phyloP scores from a whole-genome alignment of 352 stramenopile species.

The Aphanomyces euteiches region DNA sequence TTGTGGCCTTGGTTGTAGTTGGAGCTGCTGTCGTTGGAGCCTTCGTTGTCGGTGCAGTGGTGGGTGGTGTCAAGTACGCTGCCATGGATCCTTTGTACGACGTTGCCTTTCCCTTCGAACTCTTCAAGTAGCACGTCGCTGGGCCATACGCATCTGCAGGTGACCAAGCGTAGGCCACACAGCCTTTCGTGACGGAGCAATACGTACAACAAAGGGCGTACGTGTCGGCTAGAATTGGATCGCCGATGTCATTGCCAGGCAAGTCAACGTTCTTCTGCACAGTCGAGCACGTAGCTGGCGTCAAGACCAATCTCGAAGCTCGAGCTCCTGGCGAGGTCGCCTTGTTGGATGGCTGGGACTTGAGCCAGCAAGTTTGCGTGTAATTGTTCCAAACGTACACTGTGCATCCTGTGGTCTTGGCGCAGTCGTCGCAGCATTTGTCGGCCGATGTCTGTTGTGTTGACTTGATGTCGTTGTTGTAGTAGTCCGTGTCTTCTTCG shows the following conservation, averaged over 20 bases:
- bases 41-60: no score
- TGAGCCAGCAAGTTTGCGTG: conserved; percentile 16
- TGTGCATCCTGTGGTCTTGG: conserved; percentile 21
- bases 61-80: no score
- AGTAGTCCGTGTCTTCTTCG: conserved; percentile 40
- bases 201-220: conserved; percentile 32
- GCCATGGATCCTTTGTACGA: neutral
- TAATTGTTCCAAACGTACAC: conserved; percentile 19
- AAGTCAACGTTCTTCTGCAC: conserved; percentile 17
- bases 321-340: neutral
- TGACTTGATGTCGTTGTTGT: conserved; percentile 33
- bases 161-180: conserved; percentile 16
- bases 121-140: conserved; percentile 14
- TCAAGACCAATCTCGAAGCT: neutral
- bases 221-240: neutral
- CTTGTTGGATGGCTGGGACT: conserved; percentile 16
- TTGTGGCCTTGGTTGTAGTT: no score
- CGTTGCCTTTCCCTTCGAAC: neutral
- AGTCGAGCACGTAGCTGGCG: neutral
- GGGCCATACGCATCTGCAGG: neutral
- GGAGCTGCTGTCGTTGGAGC: no score
- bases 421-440: conserved; percentile 40
- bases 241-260: conserved; percentile 16
- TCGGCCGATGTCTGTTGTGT: conserved; percentile 32
- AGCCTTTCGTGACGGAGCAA: conserved; percentile 23